Conservation (phyloP, 2,329 filamentous ascomycete genomes). For the Ophiostoma sp. region DNA sequence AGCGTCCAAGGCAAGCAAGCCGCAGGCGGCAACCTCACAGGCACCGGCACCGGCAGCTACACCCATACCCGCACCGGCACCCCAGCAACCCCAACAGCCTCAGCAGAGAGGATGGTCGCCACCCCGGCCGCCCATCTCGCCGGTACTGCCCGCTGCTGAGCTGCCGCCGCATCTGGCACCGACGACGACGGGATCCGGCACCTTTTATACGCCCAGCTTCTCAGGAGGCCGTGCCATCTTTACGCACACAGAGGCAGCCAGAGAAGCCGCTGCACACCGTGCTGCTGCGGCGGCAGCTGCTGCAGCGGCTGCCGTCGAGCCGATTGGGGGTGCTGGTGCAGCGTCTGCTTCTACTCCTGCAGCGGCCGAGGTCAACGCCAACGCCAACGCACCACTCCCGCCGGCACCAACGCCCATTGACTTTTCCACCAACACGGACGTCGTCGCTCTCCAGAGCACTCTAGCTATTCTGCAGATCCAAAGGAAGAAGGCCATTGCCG, state of each 20-base stretch:
- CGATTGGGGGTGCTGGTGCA: neutral
- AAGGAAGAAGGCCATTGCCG: constrained; percentile 71
- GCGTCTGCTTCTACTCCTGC: neutral
- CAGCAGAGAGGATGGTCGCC: constrained; percentile 45
- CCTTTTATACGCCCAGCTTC: constrained; percentile 30
- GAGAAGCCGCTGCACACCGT: constrained; percentile 21
- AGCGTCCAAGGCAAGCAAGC: neutral
- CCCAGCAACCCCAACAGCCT: constrained; percentile 3
- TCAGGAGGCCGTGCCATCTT: constrained; percentile 27
- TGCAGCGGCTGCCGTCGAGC: neutral
- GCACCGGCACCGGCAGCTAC: neutral
- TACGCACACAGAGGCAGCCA: constrained; percentile 26
- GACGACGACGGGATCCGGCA: constrained; percentile 37
- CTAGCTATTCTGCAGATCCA: constrained; percentile 88
- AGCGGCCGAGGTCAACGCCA: neutral
- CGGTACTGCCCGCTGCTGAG: constrained; percentile 48
- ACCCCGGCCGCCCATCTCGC: constrained; percentile 53
- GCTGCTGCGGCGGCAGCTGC: neutral
- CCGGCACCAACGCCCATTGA: constrained; percentile 55
- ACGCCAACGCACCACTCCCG: constrained; percentile 35
- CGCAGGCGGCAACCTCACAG: neutral
- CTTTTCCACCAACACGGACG: constrained; percentile 74
- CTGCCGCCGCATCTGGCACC: constrained; percentile 39
- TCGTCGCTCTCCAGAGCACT: constrained; percentile 79
- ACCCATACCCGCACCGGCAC: neutral